Base-by-base conservation (phyloP, 805 yeast species). In the Metschnikowia dekortorum region DNA sequence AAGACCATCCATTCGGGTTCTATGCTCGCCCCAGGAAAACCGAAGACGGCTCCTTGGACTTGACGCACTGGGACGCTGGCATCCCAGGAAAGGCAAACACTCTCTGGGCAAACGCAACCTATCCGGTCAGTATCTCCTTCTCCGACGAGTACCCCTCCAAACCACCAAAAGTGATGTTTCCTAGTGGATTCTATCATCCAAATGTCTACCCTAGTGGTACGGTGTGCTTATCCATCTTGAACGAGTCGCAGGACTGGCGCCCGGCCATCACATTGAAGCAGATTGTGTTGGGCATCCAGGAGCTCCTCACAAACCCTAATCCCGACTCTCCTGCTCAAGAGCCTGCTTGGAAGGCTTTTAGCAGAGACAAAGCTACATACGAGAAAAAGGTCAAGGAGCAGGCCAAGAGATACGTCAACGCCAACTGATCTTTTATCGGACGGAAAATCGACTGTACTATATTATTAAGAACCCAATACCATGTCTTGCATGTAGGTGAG, bases 161-260 rank as follows among this genome's bases (percentile, higher is more conserved):
- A 66, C 99, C 99, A 0, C 98, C 98, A 39, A 90, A 89, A 62
- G 90, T 96, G 51, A 82, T 80, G 69, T 90, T 94, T 58, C 96
- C 96, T 2, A 80, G 84, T 2, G 88, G 87, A 0, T 94, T 94
- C 61, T 94, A 90, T 70, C 99, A 94, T 68, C 99, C 99, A 10
- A 94, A 94, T 62, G 92, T 94, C 8, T 94, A 94, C 61, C 99
- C 99, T 1, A 87, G 96, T 49, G 99, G 99, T 1, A 94, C 98
- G 1, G 85, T 94, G 35, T 94, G 99, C 70, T 78, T 94, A 43
- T 85, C 95, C 47, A 91, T 94, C 48, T 75, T 94, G 63, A 94
- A 94, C 67, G 99, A 94, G 66, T 90, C 85, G 42, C 95, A 91
- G 68, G 98, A 89, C 67, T 94, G 99, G 99, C 82, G 96, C 63